Conservation (phyloP, 1,284 basidiomycete species). For the Ceratorhiza oryzae-sativae region DNA sequence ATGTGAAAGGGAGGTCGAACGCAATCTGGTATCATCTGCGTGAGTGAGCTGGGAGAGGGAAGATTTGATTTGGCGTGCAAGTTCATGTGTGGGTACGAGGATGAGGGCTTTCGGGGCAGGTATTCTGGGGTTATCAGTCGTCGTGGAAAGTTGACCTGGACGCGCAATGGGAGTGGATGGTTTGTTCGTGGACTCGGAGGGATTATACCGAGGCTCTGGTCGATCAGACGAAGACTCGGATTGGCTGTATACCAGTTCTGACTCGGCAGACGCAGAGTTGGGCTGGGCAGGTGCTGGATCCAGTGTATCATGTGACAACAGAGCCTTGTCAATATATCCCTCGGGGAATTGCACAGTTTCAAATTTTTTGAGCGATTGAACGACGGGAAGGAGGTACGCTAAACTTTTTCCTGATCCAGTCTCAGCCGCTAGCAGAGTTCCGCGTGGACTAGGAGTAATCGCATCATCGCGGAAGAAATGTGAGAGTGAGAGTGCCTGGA, state of each 20-base stretch:
- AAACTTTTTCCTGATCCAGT: constrained; percentile 90
- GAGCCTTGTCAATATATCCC: no score
- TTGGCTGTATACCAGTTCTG: no score
- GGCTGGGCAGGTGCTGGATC: no score
- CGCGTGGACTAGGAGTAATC: constrained; percentile 45
- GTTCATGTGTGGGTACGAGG: constrained; percentile 86
- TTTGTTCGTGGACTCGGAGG: no score
- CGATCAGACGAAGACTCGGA: no score
- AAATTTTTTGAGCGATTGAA: constrained; percentile 75
- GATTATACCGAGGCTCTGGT: no score
- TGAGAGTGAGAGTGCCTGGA: constrained; percentile 74
- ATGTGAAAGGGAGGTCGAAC: constrained; percentile 69
- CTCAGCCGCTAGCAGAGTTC: constrained; percentile 81
- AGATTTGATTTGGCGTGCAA: constrained; percentile 80
- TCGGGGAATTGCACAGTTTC: constrained; percentile 54
- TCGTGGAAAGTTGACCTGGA: no score
- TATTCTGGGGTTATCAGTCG: background rate
- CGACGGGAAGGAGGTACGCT: constrained; percentile 84
- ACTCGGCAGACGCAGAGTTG: no score
- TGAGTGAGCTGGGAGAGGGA: constrained; percentile 61
- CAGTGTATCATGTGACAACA: no score
- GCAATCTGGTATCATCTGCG: constrained; percentile 65
- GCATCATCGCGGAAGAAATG: constrained; percentile 56
- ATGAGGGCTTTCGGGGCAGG: constrained; percentile 74
- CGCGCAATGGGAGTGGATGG: no score